Percentiles rank a stretch among this genome's conserved stretches.
Conservation (phyloP, 78 protist species). For the Monosiga brevicollis region DNA sequence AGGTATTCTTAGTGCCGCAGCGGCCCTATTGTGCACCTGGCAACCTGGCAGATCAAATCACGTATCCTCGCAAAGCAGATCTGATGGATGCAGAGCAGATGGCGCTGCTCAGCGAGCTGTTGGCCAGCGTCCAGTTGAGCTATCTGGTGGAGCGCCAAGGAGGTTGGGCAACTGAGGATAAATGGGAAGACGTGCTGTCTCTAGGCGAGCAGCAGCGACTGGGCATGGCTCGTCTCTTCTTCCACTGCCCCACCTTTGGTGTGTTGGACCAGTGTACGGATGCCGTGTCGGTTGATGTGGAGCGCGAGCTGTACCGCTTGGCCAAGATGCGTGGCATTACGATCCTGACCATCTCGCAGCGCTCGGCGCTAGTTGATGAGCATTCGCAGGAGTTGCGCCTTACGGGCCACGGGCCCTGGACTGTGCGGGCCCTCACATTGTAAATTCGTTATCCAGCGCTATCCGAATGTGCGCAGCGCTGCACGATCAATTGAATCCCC, state of each 20-base stretch:
- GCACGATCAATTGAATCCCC: too few species aligned
- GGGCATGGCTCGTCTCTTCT: constrained; percentile 44
- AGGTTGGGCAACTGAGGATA: constrained; percentile 22
- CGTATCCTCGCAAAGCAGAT: background rate
- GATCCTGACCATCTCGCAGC: constrained; percentile 23
- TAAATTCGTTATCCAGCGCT: too few species aligned
- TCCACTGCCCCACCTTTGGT: constrained; percentile 49
- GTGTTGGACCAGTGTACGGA: constrained; percentile 58
- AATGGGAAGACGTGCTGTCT: constrained; percentile 53
- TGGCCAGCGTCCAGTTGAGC: background rate
- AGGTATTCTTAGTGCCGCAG: constrained; percentile 29
- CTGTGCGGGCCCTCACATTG: too few species aligned
- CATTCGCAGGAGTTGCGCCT: background rate
- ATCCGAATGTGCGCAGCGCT: too few species aligned
- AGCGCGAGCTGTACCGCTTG: constrained; percentile 20
- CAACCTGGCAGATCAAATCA: constrained; percentile 36
- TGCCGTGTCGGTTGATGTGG: constrained; percentile 39
- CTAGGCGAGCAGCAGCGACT: constrained; percentile 63
- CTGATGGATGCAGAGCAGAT: background rate
- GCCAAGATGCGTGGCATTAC: constrained; percentile 44
- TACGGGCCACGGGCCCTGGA: too few species aligned
- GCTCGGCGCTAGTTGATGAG: constrained; percentile 5
- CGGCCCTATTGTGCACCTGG: constrained; percentile 32
- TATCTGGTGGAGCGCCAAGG: constrained; percentile 19
- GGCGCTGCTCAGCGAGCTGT: background rate